These are phyloP conservation scores for Neonectria punicea DNA, from an alignment of 2,329 filamentous ascomycete genomes.

Conservation along the genomic window DNA sequence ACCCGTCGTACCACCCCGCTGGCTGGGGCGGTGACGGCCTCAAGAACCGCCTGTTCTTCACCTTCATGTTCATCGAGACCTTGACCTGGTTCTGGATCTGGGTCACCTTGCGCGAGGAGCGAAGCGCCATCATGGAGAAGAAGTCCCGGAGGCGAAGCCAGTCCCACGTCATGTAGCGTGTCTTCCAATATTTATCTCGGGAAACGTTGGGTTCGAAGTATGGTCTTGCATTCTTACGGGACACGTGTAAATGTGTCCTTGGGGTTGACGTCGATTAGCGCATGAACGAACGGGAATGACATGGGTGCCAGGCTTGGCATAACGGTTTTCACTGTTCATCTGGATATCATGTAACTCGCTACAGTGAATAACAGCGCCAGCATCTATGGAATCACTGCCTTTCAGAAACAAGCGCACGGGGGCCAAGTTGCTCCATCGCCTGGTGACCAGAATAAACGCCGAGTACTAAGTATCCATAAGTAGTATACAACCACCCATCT, in stretches of 20 bases:
- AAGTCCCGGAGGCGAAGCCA: slow-evolving; percentile 48
- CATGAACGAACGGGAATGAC: not conserved
- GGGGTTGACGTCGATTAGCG: not conserved
- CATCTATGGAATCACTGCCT: not conserved
- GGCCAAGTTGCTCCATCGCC: slow-evolving; percentile 6
- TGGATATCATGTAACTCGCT: not conserved
- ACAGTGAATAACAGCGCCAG: not conserved
- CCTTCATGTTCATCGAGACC: slow-evolving; percentile 85
- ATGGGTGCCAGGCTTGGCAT: not conserved
- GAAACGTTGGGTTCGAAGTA: not conserved
- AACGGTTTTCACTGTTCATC: not conserved
- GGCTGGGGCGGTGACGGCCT: slow-evolving; percentile 71
- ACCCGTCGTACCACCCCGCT: slow-evolving; percentile 50
- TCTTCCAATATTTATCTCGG: not conserved
- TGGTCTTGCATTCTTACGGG: slow-evolving; percentile 12
- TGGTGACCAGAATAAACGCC: slow-evolving; percentile 33
- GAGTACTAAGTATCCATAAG: slow-evolving; percentile 38
- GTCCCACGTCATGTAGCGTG: slow-evolving; percentile 30
- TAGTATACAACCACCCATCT: slow-evolving; percentile 27
- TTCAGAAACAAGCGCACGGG: not conserved
- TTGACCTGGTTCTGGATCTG: slow-evolving; percentile 89
- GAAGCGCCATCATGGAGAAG: slow-evolving; percentile 52
- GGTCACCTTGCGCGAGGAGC: slow-evolving; percentile 75
- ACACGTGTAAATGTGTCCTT: not conserved
- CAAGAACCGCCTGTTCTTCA: slow-evolving; percentile 87